Conservation (phyloP, 2,329 filamentous ascomycete genomes). For the Ophiostoma quercus region DNA sequence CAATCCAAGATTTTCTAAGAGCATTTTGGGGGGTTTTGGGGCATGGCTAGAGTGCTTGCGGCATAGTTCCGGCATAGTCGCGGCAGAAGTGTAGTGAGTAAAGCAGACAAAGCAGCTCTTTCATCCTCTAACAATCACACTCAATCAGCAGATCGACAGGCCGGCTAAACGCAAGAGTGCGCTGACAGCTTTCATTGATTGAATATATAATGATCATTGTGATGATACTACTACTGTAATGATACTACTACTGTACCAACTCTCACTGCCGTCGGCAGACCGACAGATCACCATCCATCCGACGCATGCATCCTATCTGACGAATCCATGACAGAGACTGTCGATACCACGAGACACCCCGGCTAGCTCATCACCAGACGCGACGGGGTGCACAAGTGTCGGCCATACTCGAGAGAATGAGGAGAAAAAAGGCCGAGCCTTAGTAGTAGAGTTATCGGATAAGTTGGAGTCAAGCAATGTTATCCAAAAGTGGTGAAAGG, state of each 20-base stretch:
- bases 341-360: slow-evolving; percentile 5
- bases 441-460: too few relatives aligned
- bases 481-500: neutral
- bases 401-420: neutral
- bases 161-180: too few relatives aligned
- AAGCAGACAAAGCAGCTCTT: neutral
- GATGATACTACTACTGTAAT: too few relatives aligned
- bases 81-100: neutral
- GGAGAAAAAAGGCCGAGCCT: neutral
- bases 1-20: neutral
- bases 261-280: too few relatives aligned
- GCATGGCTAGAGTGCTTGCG: neutral
- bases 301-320: neutral
- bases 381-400: neutral
- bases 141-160: too few relatives aligned
- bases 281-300: neutral
- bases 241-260: too few relatives aligned
- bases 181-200: too few relatives aligned
- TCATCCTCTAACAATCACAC: too few relatives aligned
- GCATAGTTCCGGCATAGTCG: neutral
- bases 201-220: too few relatives aligned
- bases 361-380: neutral
- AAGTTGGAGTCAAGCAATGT: too few relatives aligned
- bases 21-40: neutral
- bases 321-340: neutral